Conservation (phyloP, 2,329 filamentous ascomycete genomes). For the Ilyonectria robusta region DNA sequence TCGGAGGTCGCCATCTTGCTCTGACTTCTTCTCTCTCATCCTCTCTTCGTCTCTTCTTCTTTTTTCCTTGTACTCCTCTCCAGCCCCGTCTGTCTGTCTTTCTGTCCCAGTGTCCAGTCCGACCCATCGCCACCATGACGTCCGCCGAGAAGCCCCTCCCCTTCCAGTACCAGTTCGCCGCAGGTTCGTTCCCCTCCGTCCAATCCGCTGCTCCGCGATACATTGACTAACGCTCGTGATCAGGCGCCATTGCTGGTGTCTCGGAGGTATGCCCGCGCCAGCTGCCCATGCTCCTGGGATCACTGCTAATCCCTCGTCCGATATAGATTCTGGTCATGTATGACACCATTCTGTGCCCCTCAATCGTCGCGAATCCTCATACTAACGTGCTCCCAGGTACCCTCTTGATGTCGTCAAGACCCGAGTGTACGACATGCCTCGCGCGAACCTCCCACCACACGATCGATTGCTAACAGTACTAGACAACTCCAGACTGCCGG, state of each 20-base stretch:
- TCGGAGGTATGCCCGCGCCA: conserved; percentile 80
- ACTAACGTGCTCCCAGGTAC: conserved; percentile 76
- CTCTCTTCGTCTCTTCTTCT: conserved; percentile 21
- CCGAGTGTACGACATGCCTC: conserved; percentile 78
- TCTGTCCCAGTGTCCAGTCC: conserved; percentile 26
- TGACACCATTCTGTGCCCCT: conserved; percentile 49
- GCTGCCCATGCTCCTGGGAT: conserved; percentile 37
- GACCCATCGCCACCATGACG: conserved; percentile 40
- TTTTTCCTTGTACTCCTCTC: conserved; percentile 29
- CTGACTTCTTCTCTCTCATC: conserved; percentile 24
- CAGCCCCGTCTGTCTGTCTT: conserved; percentile 19
- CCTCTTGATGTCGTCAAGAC: conserved; percentile 99
- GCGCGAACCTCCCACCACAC: conserved; percentile 31
- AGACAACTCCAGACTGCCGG: conserved; percentile 90
- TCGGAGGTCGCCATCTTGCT: conserved; percentile 43
- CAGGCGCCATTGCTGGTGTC: conserved; percentile 94
- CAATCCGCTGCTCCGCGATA: conserved; percentile 9
- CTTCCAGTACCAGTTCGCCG: conserved; percentile 95
- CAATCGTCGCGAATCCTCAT: not conserved
- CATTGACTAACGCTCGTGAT: conserved; percentile 41
- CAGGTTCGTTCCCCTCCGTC: conserved; percentile 71
- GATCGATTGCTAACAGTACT: conserved; percentile 43
- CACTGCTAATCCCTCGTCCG: conserved; percentile 34
- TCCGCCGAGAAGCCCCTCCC: conserved; percentile 81
- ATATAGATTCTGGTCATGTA: conserved; percentile 89